Base-by-base conservation (phyloP, 371 early-diverging fungal species). In the Rhizopus delemar region DNA sequence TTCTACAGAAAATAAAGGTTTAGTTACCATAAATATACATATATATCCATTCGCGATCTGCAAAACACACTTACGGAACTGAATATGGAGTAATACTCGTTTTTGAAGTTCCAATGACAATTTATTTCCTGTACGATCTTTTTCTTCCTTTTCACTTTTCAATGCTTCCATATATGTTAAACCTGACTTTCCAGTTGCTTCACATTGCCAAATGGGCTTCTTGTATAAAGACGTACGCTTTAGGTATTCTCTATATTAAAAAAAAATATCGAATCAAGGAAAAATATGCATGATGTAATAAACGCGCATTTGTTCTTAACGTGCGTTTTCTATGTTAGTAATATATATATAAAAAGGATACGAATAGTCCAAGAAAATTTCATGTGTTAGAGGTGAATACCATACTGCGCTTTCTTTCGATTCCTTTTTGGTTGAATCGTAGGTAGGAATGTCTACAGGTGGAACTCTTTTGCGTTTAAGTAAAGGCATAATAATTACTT, bases 321-420 rank as follows among this genome's bases (percentile, higher is more conserved):
- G 29, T 6, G 55, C 15, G 6, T 36, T 12, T 2, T 22, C 22
- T 22, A 22, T 39, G 33, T 45, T 29, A 53, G 53, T 15, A 9
- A 50, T 16, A 48, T 41, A 53, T 28, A 54, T n/a, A 48, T 15
- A 61, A 53, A 56, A 66, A 62, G 53, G 46, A 71, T 86, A 93
- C 93, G 92, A 87, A 70, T 95, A 95, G 59, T 83, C 83, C 31
- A 75, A 71, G 56, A 93, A 93, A 66, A 90, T 85, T 74, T 95
- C 96, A 43, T 89, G 86, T 3, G 94, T 92, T 63, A 84, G 83
- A 12, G 85, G 74, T 66, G 90, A 86, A 66, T 88, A 81, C 83
- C 85, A 94, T 31, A 93, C 93, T 53, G 82, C 78, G 11, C 68
- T 71, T 31, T 87, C 74, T 51, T 63, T 72, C 15, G 74, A 75